Evolutionary conservation across 2,329 filamentous ascomycete species (phyloP).

Genomic region (Fusarium austroafricanum): DNA sequence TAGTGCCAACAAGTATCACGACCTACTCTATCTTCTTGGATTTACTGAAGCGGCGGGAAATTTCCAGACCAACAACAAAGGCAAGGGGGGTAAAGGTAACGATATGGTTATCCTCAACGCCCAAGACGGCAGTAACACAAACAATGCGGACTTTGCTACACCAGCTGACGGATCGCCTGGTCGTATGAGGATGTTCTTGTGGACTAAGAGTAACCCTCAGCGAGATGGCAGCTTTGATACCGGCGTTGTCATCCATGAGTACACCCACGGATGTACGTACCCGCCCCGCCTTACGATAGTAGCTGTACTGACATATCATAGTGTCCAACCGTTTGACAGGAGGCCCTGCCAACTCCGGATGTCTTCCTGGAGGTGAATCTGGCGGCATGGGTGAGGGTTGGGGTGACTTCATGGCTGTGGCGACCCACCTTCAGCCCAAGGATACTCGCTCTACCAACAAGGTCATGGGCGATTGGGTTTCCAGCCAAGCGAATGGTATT

Average conservation of each 20-base stretch:
- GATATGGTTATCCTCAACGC: conserved; percentile 68
- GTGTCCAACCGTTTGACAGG: conserved; percentile 69
- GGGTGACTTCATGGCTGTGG: conserved; percentile 66
- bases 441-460: conserved; percentile 61
- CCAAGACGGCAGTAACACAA: conserved; percentile 65
- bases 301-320: conserved; percentile 20
- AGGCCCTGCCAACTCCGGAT: conserved; percentile 64
- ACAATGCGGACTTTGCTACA: conserved; percentile 70
- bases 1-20: conserved; percentile 68
- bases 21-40: conserved; percentile 67
- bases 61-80: conserved; percentile 69
- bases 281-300: no score
- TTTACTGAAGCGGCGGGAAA: conserved; percentile 70
- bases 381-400: conserved; percentile 70
- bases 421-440: conserved; percentile 58
- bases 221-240: conserved; percentile 69
- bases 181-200: conserved; percentile 71
- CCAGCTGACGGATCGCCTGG: conserved; percentile 62
- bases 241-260: conserved; percentile 70
- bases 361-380: conserved; percentile 59
- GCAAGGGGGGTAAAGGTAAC: conserved; percentile 60
- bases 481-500: conserved; percentile 58
- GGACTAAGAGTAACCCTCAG: conserved; percentile 59
- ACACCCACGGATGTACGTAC: conserved; percentile 61
- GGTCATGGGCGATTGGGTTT: conserved; percentile 63